A percentile compares a stretch with the other conserved stretches of the same genome.
Evolutionary conservation across 345 rosid genomes (phyloP).

Genomic region (Eutrema japonicum): DNA sequence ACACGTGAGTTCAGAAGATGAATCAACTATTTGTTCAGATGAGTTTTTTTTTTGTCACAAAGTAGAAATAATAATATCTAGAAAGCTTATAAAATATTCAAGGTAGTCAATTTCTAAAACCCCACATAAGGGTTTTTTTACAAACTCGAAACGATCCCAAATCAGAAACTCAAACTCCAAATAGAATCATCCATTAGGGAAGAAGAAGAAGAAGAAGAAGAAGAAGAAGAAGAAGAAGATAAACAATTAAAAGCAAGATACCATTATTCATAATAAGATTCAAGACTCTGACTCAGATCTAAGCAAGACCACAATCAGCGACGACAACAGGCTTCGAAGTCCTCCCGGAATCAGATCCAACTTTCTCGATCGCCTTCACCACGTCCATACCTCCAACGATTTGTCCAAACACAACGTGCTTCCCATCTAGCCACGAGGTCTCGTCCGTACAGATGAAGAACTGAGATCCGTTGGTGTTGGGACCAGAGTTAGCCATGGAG

Average conservation of each 20-base stretch:
- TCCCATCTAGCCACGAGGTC: conserved; percentile 63
- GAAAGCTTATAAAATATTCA: conserved; percentile 7
- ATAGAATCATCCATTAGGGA: not conserved
- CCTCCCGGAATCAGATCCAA: conserved; percentile 53
- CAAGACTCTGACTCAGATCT: conserved; percentile 1
- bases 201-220: not conserved
- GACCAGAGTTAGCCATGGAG: conserved; percentile 71
- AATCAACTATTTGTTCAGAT: not conserved
- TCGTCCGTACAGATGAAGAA: conserved; percentile 57
- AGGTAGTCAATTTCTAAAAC: not conserved
- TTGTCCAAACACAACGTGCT: conserved; percentile 70
- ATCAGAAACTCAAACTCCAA: conserved; percentile 18
- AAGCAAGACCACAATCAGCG: conserved; percentile 56
- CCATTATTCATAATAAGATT: conserved; percentile 2
- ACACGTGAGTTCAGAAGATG: not conserved
- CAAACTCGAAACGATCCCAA: conserved; percentile 13
- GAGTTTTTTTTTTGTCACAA: not conserved
- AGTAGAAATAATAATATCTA: not conserved
- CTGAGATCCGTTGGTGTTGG: conserved; percentile 64
- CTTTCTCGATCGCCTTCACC: conserved; percentile 55
- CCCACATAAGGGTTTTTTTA: not conserved
- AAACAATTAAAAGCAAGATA: conserved; percentile 5
- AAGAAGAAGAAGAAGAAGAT: no score
- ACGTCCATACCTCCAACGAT: conserved; percentile 62
- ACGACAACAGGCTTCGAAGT: conserved; percentile 48